phyloP scores from a whole-genome alignment of 441 rosid species.

The Metrosideros polymorpha region DNA sequence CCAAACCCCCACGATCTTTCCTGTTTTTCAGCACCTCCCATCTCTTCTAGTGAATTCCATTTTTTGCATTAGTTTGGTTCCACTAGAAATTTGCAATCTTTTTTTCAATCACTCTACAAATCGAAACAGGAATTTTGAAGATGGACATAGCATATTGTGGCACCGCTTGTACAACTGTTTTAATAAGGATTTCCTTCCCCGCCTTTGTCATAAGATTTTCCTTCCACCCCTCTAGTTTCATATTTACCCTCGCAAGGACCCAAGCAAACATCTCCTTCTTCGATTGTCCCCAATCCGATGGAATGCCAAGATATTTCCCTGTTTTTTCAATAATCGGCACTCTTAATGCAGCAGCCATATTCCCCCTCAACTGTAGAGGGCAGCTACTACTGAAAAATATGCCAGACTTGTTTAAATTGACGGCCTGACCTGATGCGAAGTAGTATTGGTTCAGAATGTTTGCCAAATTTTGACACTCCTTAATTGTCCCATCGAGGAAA shows the following conservation, averaged over 20 bases:
- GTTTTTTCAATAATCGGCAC: not conserved
- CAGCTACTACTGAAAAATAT: not conserved
- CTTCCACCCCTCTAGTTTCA: not conserved
- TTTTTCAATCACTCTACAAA: not conserved
- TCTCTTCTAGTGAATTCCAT: not conserved
- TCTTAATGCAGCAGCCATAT: not conserved
- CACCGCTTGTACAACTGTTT: not conserved
- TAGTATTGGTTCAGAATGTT: not conserved
- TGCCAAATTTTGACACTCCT: not conserved
- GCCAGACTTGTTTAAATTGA: not conserved
- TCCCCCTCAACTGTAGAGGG: not conserved
- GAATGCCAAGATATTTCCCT: not conserved
- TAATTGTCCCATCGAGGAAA: not conserved
- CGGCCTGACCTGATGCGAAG: not conserved
- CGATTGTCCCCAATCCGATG: not conserved
- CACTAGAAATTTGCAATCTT: not conserved
- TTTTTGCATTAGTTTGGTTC: not conserved
- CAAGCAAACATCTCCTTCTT: not conserved
- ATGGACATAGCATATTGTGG: not conserved
- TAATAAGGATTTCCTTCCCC: not conserved
- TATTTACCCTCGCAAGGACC: not conserved
- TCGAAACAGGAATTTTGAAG: not conserved
- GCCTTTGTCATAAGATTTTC: not conserved
- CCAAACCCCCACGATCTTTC: not conserved
- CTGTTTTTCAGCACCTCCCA: not conserved